These are phyloP conservation scores for Artemisia annua DNA, from an alignment of 129 eudicot genomes.

Conservation along the genomic window DNA sequence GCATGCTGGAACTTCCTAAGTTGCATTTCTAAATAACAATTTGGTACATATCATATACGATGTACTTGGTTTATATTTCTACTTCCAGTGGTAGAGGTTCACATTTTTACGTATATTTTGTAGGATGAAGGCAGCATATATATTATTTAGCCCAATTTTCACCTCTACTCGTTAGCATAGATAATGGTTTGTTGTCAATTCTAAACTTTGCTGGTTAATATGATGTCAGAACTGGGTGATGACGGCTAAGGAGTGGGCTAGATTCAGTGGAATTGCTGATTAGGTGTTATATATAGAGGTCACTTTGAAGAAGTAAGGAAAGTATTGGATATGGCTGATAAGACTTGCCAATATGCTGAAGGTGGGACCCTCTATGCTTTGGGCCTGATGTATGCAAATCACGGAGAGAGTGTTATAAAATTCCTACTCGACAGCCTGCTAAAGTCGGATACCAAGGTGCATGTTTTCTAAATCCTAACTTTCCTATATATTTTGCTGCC, in stretches of 20 bases:
- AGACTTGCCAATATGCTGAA: background rate
- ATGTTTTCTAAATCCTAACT: background rate
- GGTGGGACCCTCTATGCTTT: background rate
- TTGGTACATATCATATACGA: slow-evolving; percentile 44
- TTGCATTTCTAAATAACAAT: slow-evolving; percentile 91
- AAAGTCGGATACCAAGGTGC: background rate
- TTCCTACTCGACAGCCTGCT: background rate
- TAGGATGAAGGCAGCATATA: too few relatives aligned
- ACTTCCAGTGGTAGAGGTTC: too few relatives aligned
- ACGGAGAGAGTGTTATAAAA: background rate
- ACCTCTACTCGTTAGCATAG: too few relatives aligned
- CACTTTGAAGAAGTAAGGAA: slow-evolving; percentile 92
- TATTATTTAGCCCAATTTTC: too few relatives aligned
- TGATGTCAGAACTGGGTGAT: too few relatives aligned
- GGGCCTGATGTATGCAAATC: background rate
- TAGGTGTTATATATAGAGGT: slow-evolving; percentile 45
- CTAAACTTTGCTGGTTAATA: too few relatives aligned
- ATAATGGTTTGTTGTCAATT: too few relatives aligned
- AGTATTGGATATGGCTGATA: slow-evolving; percentile 36
- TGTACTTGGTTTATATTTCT: too few relatives aligned
- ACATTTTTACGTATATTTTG: too few relatives aligned
- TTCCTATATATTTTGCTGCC: background rate
- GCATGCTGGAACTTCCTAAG: slow-evolving; percentile 99
- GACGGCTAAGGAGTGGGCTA: too few relatives aligned
- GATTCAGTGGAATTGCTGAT: background rate